Evolutionary conservation across 768 basidiomycete species (phyloP).

Genomic region (Russula emetica): DNA sequence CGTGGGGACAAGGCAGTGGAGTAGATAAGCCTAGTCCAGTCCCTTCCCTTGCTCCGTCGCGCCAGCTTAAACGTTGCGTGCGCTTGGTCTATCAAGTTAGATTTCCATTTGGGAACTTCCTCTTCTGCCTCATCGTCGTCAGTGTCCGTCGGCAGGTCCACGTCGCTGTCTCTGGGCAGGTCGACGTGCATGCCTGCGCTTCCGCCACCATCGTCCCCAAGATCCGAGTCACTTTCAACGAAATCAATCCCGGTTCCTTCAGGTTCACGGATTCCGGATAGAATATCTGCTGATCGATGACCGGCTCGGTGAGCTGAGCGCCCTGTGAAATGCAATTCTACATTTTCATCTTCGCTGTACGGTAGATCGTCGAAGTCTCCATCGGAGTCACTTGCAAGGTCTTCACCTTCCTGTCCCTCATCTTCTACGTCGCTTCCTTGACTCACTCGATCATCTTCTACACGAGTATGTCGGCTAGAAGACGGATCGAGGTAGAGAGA

Average conservation of each 20-base stretch:
- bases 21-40: slow-evolving; percentile 89
- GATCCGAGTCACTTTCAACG: slow-evolving; percentile 76
- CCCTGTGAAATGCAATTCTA: slow-evolving; percentile 17
- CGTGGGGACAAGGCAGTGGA: slow-evolving; percentile 60
- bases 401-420: slow-evolving; percentile 32
- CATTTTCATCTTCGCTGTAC: slow-evolving; percentile 31
- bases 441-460: slow-evolving; percentile 33
- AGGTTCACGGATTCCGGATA: slow-evolving; percentile 36
- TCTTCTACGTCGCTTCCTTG: slow-evolving; percentile 31
- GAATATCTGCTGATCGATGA: slow-evolving; percentile 18
- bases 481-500: slow-evolving; percentile 48
- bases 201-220: slow-evolving; percentile 49
- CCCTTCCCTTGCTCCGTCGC: slow-evolving; percentile 44
- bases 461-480: slow-evolving; percentile 27
- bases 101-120: slow-evolving; percentile 70
- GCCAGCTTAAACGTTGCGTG: slow-evolving; percentile 43
- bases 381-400: slow-evolving; percentile 30
- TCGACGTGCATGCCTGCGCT: slow-evolving; percentile 37
- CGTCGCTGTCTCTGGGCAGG: slow-evolving; percentile 49
- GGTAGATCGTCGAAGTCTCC: slow-evolving; percentile 31
- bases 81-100: slow-evolving; percentile 52
- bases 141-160: slow-evolving; percentile 46
- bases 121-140: slow-evolving; percentile 45
- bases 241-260: slow-evolving; percentile 52
- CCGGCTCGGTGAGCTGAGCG: slow-evolving; percentile 25